A percentile compares a stretch with the other conserved stretches of the same genome.
These are phyloP conservation scores for Clohesyomyces aquaticus DNA, from an alignment of 495 filamentous ascomycete genomes.

Conservation along the genomic window DNA sequence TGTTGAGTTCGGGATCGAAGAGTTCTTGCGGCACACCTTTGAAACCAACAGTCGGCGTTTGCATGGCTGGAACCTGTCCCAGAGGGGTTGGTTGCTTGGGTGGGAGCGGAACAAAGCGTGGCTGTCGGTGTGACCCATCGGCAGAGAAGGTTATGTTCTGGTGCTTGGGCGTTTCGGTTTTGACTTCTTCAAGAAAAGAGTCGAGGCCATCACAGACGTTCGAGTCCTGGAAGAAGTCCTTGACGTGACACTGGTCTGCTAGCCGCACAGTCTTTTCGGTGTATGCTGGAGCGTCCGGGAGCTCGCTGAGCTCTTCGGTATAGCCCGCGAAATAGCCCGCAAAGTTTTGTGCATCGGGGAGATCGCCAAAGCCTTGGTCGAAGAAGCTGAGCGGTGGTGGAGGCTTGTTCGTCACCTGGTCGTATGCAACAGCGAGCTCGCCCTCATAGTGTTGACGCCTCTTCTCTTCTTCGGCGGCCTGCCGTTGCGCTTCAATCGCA, in stretches of 20 bases:
- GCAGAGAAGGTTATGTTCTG: background rate
- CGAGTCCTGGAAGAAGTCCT: slow-evolving; percentile 3
- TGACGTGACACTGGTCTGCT: background rate
- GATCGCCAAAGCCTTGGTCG: background rate
- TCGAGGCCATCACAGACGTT: background rate
- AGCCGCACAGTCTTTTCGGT: background rate
- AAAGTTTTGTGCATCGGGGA: background rate
- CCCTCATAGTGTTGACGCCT: background rate
- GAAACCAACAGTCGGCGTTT: background rate
- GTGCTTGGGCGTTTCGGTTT: background rate
- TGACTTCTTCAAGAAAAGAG: background rate
- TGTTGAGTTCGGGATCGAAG: too few relatives aligned
- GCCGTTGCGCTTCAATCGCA: too few relatives aligned
- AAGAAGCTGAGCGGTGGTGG: background rate
- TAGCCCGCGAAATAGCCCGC: too few relatives aligned
- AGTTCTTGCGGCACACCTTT: background rate
- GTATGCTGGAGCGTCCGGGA: slow-evolving; percentile 5
- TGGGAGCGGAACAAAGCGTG: background rate
- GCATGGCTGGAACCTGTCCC: background rate
- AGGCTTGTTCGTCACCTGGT: background rate
- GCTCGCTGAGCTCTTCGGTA: slow-evolving; percentile 1
- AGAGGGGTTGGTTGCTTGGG: background rate
- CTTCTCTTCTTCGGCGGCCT: background rate
- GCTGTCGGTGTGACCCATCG: background rate
- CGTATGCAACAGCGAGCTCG: background rate